A percentile compares a stretch with the other conserved stretches of the same genome.
These are phyloP conservation scores for Candida sakaeoensis DNA, from an alignment of 805 yeast genomes.

Conservation along the genomic window DNA sequence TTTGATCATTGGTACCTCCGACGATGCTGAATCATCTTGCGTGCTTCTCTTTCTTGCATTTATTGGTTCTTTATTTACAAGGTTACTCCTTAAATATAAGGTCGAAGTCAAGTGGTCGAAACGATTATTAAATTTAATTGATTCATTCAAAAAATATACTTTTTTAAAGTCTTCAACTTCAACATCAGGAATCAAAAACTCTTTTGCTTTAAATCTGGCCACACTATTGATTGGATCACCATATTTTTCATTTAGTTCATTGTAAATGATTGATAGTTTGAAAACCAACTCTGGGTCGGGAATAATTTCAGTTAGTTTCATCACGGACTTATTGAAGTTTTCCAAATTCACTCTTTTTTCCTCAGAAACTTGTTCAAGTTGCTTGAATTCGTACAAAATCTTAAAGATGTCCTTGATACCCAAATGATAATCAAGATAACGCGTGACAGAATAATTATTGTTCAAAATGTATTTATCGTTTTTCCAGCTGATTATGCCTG, in stretches of 20 bases:
- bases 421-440: conserved; percentile 8
- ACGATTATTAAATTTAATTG: background rate
- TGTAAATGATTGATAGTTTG: conserved; percentile 5
- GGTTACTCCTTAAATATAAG: background rate
- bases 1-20: conserved; percentile 5
- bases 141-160: background rate
- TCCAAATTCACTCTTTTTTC: background rate
- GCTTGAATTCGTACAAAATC: conserved; percentile 3
- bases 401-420: conserved; percentile 8
- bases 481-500: background rate
- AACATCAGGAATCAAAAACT: background rate
- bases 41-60: background rate
- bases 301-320: background rate
- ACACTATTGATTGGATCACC: background rate
- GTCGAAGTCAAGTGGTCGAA: background rate
- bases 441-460: background rate
- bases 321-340: background rate
- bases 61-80: conserved; percentile 4
- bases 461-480: conserved; percentile 1
- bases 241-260: conserved; percentile 4
- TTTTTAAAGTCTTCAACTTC: background rate
- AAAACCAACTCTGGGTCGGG: conserved; percentile 1
- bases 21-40: background rate
- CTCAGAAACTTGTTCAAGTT: background rate
- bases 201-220: background rate